These are phyloP conservation scores for Apiosordaria backusii DNA, from an alignment of 495 filamentous ascomycete species.

Conservation along the genomic window DNA sequence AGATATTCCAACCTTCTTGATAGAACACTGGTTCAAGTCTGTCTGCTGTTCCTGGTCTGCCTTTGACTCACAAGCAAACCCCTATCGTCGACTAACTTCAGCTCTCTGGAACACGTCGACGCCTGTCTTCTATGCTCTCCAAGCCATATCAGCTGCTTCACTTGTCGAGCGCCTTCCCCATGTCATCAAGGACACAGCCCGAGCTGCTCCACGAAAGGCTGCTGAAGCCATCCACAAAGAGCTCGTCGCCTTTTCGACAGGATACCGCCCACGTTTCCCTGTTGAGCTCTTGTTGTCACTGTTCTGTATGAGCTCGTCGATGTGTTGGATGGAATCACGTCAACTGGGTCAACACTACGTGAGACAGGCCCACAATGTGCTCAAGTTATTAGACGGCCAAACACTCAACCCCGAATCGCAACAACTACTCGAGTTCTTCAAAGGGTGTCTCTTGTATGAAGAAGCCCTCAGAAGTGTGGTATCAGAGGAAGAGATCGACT, in stretches of 20 bases:
- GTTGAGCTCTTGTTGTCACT: constrained; percentile 30
- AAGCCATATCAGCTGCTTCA: constrained; percentile 34
- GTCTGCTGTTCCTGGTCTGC: constrained; percentile 36
- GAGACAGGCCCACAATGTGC: constrained; percentile 27
- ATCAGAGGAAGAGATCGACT: constrained; percentile 33
- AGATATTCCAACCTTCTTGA: constrained; percentile 32
- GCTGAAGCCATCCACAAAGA: constrained; percentile 29
- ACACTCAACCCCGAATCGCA: constrained; percentile 18
- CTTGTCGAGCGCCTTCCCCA: constrained; percentile 33
- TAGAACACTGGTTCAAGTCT: constrained; percentile 39
- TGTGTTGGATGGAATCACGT: constrained; percentile 35
- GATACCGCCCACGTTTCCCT: constrained; percentile 20
- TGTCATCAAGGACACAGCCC: constrained; percentile 33
- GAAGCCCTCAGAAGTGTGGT: constrained; percentile 37
- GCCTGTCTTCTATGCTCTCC: constrained; percentile 30
- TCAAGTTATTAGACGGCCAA: constrained; percentile 23
- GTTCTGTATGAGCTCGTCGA: constrained; percentile 38
- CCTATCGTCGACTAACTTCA: constrained; percentile 30
- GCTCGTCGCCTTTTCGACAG: constrained; percentile 23
- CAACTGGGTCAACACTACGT: constrained; percentile 31
- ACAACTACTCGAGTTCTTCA: constrained; percentile 32
- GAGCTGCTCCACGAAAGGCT: constrained; percentile 24
- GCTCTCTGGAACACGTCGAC: constrained; percentile 26
- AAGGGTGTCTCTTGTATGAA: constrained; percentile 36
- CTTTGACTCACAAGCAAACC: constrained; percentile 30